A percentile compares a stretch with the other conserved stretches of the same genome.
These are phyloP conservation scores for Paecilomyces sp. DNA, from an alignment of 2,329 filamentous ascomycete genomes.

Conservation along the genomic window DNA sequence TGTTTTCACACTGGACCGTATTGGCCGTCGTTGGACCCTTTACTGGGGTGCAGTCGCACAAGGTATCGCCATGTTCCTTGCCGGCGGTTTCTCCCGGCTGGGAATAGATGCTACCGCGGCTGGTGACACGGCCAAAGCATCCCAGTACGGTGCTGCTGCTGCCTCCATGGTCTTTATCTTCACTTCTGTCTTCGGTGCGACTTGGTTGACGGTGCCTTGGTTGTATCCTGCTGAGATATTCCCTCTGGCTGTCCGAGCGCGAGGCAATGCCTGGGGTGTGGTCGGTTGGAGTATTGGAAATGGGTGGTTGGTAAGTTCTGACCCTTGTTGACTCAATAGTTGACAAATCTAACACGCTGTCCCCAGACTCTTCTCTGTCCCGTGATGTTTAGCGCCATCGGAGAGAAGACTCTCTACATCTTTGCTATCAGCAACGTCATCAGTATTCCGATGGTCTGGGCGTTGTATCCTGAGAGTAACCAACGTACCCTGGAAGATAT, in stretches of 20 bases:
- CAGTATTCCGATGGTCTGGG: slow-evolving; percentile 64
- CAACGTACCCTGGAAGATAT: slow-evolving; percentile 70
- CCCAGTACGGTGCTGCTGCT: slow-evolving; percentile 55
- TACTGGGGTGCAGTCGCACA: slow-evolving; percentile 62
- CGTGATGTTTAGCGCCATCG: slow-evolving; percentile 56
- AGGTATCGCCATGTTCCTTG: slow-evolving; percentile 61
- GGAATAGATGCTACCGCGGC: slow-evolving; percentile 43
- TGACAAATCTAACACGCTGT: slow-evolving; percentile 7
- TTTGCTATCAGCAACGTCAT: slow-evolving; percentile 62
- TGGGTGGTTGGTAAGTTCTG: slow-evolving; percentile 49
- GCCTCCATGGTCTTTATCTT: slow-evolving; percentile 66
- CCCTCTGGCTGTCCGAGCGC: slow-evolving; percentile 55
- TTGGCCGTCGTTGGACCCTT: slow-evolving; percentile 61
- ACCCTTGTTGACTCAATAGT: slow-evolving; percentile 15
- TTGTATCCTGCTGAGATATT: slow-evolving; percentile 63
- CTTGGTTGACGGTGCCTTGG: slow-evolving; percentile 54
- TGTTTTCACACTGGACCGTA: slow-evolving; percentile 62
- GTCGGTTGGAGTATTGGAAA: slow-evolving; percentile 72
- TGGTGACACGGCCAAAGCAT: slow-evolving; percentile 40
- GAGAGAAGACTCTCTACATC: slow-evolving; percentile 66
- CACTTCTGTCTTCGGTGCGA: slow-evolving; percentile 58
- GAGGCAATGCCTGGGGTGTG: slow-evolving; percentile 64
- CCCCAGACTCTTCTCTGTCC: slow-evolving; percentile 45
- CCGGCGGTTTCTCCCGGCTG: slow-evolving; percentile 54
- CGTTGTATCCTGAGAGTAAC: slow-evolving; percentile 66